phyloP scores from a whole-genome alignment of 148 eudicot species.

The Cornus kousa region DNA sequence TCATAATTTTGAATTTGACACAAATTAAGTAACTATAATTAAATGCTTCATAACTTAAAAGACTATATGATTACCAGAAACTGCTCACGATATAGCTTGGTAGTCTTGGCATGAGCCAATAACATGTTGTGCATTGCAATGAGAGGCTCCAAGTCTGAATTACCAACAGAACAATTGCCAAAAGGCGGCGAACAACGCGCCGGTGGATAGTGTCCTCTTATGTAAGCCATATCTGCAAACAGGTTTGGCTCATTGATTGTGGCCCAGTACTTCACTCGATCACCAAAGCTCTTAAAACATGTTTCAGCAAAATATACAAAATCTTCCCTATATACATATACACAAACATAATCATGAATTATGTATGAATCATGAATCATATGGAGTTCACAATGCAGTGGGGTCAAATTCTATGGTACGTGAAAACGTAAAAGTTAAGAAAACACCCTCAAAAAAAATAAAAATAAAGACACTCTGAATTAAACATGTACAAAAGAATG shows the following conservation, averaged over 20 bases:
- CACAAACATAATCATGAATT: neutral
- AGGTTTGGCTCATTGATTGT: slow-evolving; percentile 89
- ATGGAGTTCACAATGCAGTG: too few species aligned
- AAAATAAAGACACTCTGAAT: too few species aligned
- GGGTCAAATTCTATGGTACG: too few species aligned
- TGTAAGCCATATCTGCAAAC: slow-evolving; percentile 35
- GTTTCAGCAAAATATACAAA: slow-evolving; percentile 52
- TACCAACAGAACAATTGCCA: slow-evolving; percentile 51
- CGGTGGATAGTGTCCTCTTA: slow-evolving; percentile 57
- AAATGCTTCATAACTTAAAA: neutral
- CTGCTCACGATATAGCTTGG: slow-evolving; percentile 43
- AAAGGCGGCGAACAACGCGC: slow-evolving; percentile 63
- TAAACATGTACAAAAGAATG: neutral
- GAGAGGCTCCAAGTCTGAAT: slow-evolving; percentile 70
- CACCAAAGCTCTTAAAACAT: slow-evolving; percentile 72
- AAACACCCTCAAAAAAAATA: too few species aligned
- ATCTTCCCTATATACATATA: slow-evolving; percentile 51
- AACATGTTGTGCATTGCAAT: slow-evolving; percentile 64
- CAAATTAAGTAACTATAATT: neutral
- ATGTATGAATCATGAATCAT: too few species aligned
- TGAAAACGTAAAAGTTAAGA: too few species aligned
- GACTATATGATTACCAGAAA: slow-evolving; percentile 37
- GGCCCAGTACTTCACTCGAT: slow-evolving; percentile 72
- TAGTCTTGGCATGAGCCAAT: slow-evolving; percentile 67
- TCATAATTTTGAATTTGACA: neutral